Percentiles rank a stretch among this genome's conserved stretches.
phyloP scores from a whole-genome alignment of 2,329 filamentous ascomycete genomes.

The Talaromyces sp. region DNA sequence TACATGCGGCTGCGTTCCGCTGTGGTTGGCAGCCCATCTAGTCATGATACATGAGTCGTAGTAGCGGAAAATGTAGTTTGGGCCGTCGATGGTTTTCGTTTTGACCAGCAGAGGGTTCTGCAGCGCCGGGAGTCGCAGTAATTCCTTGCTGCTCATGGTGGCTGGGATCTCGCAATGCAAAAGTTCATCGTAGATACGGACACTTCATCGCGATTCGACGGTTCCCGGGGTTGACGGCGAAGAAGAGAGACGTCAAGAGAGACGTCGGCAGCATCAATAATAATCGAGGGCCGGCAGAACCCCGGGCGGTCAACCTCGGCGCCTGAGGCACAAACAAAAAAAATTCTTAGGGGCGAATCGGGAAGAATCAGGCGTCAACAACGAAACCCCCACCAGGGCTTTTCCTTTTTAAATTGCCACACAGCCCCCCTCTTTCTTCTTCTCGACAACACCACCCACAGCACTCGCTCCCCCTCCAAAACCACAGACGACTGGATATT shows the following conservation, averaged over 20 bases:
- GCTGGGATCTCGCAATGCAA: neutral
- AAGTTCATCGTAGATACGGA: neutral
- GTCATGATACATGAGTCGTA: slow-evolving; percentile 17
- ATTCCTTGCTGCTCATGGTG: neutral
- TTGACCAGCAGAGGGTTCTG: neutral
- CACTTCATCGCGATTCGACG: neutral
- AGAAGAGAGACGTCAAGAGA: neutral
- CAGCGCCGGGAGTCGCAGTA: neutral
- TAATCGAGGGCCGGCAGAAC: slow-evolving; percentile 2
- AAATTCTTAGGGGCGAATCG: slow-evolving; percentile 12
- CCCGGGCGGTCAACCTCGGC: slow-evolving; percentile 2
- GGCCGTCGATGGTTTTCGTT: neutral
- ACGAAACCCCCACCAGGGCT: slow-evolving; percentile 9
- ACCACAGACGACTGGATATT: neutral
- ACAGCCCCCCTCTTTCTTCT: slow-evolving; percentile 18
- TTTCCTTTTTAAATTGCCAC: slow-evolving; percentile 19
- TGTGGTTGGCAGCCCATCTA: slow-evolving; percentile 1
- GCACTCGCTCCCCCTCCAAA: slow-evolving; percentile 4
- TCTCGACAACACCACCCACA: slow-evolving; percentile 17
- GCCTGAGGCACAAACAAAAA: slow-evolving; percentile 17
- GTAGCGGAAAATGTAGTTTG: slow-evolving; percentile 15
- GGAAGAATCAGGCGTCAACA: slow-evolving; percentile 12
- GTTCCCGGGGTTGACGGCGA: neutral
- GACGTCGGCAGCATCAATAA: too few species aligned
- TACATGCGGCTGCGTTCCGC: slow-evolving; percentile 20